Evolutionary conservation across 176 grass and related monocot genomes (phyloP).

Genomic region (Ensete glaucum): DNA sequence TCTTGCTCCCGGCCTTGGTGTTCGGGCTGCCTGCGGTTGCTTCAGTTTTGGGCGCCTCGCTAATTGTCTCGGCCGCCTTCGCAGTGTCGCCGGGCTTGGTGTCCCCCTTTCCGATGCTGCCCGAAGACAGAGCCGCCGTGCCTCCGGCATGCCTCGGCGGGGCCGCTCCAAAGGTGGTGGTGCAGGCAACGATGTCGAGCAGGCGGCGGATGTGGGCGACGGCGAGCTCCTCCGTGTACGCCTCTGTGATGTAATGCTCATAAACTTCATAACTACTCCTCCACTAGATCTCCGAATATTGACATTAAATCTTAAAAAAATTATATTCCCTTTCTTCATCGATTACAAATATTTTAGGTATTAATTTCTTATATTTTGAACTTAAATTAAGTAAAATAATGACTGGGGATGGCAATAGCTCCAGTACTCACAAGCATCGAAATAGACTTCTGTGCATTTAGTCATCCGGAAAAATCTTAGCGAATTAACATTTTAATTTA

Average conservation of each 20-base stretch:
- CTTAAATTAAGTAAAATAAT: no score
- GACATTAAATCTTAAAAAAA: no score
- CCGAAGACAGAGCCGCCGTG: constrained; percentile 1
- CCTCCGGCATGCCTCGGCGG: constrained; percentile 32
- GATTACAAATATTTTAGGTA: no score
- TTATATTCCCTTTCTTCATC: no score
- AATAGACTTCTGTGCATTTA: no score
- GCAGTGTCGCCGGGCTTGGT: background rate
- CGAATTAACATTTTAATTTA: no score
- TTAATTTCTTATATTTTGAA: no score
- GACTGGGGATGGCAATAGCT: no score
- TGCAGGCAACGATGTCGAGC: constrained; percentile 85
- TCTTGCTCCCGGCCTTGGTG: constrained; percentile 17
- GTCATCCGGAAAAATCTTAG: no score
- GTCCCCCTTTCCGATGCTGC: constrained; percentile 11
- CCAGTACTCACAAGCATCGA: no score
- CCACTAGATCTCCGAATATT: no score
- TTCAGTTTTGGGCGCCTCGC: background rate
- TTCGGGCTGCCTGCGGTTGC: constrained; percentile 11
- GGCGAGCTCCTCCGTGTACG: constrained; percentile 87
- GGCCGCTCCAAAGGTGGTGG: constrained; percentile 52
- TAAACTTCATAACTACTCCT: no score
- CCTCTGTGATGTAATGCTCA: constrained; percentile 30
- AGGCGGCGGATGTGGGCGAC: constrained; percentile 65
- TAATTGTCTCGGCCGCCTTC: constrained; percentile 2